Conservation (phyloP, 345 rosid species). For the Corchorus capsularis region DNA sequence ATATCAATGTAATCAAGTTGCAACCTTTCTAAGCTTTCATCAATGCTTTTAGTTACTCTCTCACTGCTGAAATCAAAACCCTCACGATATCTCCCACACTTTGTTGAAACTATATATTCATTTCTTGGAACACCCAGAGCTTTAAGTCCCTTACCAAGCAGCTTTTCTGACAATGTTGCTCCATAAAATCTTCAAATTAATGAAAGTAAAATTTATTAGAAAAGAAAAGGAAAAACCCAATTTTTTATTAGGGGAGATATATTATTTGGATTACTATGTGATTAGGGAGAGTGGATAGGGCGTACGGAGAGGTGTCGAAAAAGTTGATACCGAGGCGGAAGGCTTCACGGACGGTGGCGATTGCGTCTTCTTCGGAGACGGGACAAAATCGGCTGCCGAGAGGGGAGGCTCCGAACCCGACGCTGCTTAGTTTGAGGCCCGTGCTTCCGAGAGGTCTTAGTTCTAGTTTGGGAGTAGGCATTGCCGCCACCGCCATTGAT, state of each 20-base stretch:
- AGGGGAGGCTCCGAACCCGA: conserved; percentile 94
- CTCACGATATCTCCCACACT: conserved; percentile 74
- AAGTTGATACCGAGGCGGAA: conserved; percentile 87
- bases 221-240: background rate
- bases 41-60: conserved; percentile 75
- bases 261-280: background rate
- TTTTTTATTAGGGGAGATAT: background rate
- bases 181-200: conserved; percentile 67
- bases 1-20: conserved; percentile 86
- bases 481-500: conserved; percentile 14
- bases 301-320: conserved; percentile 97
- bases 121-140: conserved; percentile 72
- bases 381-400: conserved; percentile 84
- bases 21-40: conserved; percentile 81
- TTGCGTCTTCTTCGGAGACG: conserved; percentile 76
- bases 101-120: conserved; percentile 80
- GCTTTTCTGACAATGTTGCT: conserved; percentile 82
- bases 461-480: conserved; percentile 41
- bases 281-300: background rate
- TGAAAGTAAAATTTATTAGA: background rate
- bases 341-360: conserved; percentile 79
- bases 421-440: conserved; percentile 70
- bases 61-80: conserved; percentile 91
- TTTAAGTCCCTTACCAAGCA: conserved; percentile 86
- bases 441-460: conserved; percentile 63